These are phyloP conservation scores for Geoglossum cookeanum DNA, from an alignment of 2,329 filamentous ascomycete genomes.

Conservation along the genomic window DNA sequence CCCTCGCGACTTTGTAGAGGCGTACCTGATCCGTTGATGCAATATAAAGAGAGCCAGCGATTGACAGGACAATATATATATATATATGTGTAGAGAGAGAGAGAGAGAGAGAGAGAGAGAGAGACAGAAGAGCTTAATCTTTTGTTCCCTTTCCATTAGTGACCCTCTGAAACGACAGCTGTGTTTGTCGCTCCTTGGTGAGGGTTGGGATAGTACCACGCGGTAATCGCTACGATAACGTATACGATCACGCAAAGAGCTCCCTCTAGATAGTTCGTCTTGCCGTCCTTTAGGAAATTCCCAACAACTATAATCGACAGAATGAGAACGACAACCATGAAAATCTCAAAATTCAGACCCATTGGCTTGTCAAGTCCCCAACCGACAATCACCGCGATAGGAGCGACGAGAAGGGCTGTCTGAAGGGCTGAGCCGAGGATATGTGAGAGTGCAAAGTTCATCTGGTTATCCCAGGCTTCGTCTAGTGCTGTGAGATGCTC, in stretches of 20 bases:
- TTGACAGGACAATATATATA: too few relatives aligned
- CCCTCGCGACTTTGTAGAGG: too few relatives aligned
- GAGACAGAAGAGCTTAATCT: neutral
- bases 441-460: conserved; percentile 73
- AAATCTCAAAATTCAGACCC: conserved; percentile 70
- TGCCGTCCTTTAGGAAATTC: conserved; percentile 70
- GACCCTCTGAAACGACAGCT: neutral
- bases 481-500: conserved; percentile 72
- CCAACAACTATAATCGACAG: conserved; percentile 73
- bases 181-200: neutral
- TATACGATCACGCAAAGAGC: conserved; percentile 56
- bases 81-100: too few relatives aligned
- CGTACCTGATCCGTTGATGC: too few relatives aligned
- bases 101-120: too few relatives aligned
- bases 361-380: conserved; percentile 57
- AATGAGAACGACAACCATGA: conserved; percentile 66
- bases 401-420: conserved; percentile 74
- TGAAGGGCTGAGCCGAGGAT: conserved; percentile 76
- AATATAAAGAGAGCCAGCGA: too few relatives aligned
- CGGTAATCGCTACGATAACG: conserved; percentile 39
- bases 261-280: conserved; percentile 82
- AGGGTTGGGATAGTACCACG: conserved; percentile 42
- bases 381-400: conserved; percentile 63
- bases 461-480: conserved; percentile 59
- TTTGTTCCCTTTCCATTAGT: neutral